Evolutionary conservation across 2,329 filamentous ascomycete species (phyloP), one percentile per base, ranked within the genome.

Genomic region (Helminthosporium solani): DNA sequence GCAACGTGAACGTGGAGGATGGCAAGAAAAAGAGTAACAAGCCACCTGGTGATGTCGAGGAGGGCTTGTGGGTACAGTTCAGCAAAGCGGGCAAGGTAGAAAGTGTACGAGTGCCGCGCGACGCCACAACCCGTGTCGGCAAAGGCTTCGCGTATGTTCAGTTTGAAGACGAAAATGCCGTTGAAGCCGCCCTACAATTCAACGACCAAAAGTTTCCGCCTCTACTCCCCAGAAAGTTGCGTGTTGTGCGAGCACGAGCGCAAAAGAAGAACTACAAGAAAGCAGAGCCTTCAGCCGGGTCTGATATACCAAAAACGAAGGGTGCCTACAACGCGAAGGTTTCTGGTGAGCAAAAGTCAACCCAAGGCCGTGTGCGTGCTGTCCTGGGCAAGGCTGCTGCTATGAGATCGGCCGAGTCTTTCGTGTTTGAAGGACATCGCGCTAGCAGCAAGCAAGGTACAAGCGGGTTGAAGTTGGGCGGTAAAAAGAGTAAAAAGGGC

Each of bases 61-160:
- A 99, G 74, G 94, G 94, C 5, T 79, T 96, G 2, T 96, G 90
- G 90, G 80, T 84, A 36, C 85, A 86, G 16, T 95, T 95, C 63
- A 74, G 78, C 49, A 82, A 87, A 66, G 85, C 80, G 50, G 91
- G 92, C 56, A 87, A 81, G 54, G 88, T 99, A 11, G 92, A 99
- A 72, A 95, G 86, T 64, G 95, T 99, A 28, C 87, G 94, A 27
- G 90, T 99, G 16, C 82, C 96, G 40, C 84, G 94, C 44, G 94
- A 99, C 64, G 78, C 88, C 52, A 86, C 87, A 57, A 99, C 95
- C 7, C 83, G 95, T 40, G 89, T 99, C 23, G 90, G 94, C 62
- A 99, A 99, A 69, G 94, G 94, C 3, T 90, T 99, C 65, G 95
- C 95, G 52, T 99, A 99, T 63, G 92, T 99, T 14, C 94, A 99